These are phyloP conservation scores for Pseudogymnoascus sp. DNA, from an alignment of 2,329 filamentous ascomycete genomes.

Conservation along the genomic window DNA sequence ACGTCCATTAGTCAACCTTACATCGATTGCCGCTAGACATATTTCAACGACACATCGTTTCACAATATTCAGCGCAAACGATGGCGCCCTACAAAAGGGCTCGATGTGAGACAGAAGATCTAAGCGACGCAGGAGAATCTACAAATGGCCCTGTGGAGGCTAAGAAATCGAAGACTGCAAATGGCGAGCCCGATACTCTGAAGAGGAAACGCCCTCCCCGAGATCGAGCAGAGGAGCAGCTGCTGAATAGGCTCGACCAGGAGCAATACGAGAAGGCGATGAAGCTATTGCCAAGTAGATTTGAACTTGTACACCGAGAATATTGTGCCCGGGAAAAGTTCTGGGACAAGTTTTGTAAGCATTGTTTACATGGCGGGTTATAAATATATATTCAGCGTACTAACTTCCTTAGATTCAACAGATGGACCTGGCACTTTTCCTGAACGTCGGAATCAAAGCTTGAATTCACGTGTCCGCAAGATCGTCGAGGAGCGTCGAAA, in stretches of 20 bases:
- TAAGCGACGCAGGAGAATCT: too few relatives aligned
- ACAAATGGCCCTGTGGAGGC: neutral
- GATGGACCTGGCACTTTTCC: too few relatives aligned
- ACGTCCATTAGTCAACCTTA: neutral
- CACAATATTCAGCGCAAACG: neutral
- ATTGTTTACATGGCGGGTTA: too few relatives aligned
- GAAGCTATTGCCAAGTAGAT: too few relatives aligned
- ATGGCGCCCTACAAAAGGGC: neutral
- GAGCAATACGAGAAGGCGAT: neutral
- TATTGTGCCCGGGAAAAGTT: neutral
- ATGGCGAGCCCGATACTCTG: neutral
- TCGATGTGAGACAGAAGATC: neutral
- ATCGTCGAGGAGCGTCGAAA: too few relatives aligned
- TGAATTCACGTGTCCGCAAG: too few relatives aligned
- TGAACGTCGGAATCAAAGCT: too few relatives aligned
- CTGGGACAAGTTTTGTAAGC: too few relatives aligned
- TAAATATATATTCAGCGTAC: too few relatives aligned
- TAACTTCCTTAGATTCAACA: too few relatives aligned
- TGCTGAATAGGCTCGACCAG: neutral
- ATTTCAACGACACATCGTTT: neutral
- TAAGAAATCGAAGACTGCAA: neutral
- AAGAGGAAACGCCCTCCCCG: neutral
- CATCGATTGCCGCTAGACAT: too few relatives aligned
- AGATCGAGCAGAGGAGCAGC: neutral
- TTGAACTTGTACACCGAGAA: too few relatives aligned